phyloP scores from a whole-genome alignment of 352 stramenopile species.

The Blastocystis sp. region DNA sequence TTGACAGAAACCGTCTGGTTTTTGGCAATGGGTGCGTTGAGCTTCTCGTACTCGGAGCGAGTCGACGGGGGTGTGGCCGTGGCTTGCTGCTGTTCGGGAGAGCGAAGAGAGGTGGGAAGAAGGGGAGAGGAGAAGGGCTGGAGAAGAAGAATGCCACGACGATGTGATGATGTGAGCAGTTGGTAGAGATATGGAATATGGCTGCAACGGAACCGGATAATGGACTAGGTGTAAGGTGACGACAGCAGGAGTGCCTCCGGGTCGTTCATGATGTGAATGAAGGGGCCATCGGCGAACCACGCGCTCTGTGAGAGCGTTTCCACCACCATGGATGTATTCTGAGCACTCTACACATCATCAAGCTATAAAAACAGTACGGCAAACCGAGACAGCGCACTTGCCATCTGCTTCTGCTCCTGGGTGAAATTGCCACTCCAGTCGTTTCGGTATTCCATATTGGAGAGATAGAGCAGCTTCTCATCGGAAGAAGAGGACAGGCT shows the following conservation, averaged over 20 bases:
- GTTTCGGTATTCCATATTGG: slow-evolving; percentile 1
- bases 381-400: not conserved
- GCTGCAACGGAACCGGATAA: slow-evolving; percentile 5
- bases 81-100: not conserved
- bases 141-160: not conserved
- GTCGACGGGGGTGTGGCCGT: not conserved
- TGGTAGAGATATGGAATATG: slow-evolving; percentile 36
- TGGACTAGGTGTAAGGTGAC: not conserved
- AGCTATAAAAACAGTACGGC: not conserved
- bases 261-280: slow-evolving; percentile 28
- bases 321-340: not conserved
- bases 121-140: not conserved
- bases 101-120: not conserved
- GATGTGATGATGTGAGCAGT: not conserved
- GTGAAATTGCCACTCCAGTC: not conserved
- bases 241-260: not conserved
- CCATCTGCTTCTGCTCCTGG: not conserved
- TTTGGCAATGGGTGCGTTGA: not conserved
- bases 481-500: not conserved
- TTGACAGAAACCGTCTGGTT: not conserved
- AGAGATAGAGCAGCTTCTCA: not conserved
- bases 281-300: slow-evolving; percentile 12
- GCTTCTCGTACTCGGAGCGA: not conserved
- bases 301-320: not conserved
- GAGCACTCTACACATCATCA: not conserved